Percentiles rank a stretch among this genome's conserved stretches.
Conservation (phyloP, 2,329 filamentous ascomycete genomes). For the Periconia sp. region DNA sequence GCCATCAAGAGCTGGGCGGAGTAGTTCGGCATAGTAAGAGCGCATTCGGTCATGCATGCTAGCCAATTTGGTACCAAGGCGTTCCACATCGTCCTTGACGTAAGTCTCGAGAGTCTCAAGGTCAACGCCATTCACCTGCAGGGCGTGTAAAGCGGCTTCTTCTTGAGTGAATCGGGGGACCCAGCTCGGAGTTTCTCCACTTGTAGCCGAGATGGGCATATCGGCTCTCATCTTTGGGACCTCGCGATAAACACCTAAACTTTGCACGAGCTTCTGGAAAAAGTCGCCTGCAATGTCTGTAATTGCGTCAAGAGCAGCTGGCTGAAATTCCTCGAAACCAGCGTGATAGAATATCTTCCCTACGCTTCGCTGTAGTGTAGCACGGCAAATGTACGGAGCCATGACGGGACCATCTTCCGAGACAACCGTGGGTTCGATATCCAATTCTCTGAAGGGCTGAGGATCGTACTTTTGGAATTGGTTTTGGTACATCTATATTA, state of each 20-base stretch:
- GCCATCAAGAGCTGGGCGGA: constrained; percentile 80
- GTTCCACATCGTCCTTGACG: constrained; percentile 91
- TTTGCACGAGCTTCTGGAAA: constrained; percentile 81
- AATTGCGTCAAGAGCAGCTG: constrained; percentile 86
- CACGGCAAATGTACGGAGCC: constrained; percentile 79
- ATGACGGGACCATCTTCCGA: constrained; percentile 89
- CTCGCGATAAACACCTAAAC: constrained; percentile 83
- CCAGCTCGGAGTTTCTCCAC: constrained; percentile 51
- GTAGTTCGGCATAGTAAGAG: constrained; percentile 85
- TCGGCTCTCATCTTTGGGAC: constrained; percentile 73
- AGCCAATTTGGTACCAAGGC: constrained; percentile 77
- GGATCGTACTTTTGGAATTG: constrained; percentile 97
- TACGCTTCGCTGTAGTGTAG: constrained; percentile 86
- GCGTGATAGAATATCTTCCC: constrained; percentile 95
- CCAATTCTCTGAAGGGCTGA: constrained; percentile 84
- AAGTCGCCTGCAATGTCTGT: constrained; percentile 91
- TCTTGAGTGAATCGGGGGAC: constrained; percentile 78
- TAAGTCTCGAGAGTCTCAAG: constrained; percentile 83
- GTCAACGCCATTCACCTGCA: constrained; percentile 84
- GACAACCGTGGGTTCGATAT: constrained; percentile 87
- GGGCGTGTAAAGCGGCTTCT: constrained; percentile 84
- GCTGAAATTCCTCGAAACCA: constrained; percentile 96
- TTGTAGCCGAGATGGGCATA: constrained; percentile 32
- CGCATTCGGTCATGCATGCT: constrained; percentile 96
- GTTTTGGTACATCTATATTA: constrained; percentile 83